phyloP scores from a whole-genome alignment of 2,329 filamentous ascomycete genomes.

The Onygenales sp. region DNA sequence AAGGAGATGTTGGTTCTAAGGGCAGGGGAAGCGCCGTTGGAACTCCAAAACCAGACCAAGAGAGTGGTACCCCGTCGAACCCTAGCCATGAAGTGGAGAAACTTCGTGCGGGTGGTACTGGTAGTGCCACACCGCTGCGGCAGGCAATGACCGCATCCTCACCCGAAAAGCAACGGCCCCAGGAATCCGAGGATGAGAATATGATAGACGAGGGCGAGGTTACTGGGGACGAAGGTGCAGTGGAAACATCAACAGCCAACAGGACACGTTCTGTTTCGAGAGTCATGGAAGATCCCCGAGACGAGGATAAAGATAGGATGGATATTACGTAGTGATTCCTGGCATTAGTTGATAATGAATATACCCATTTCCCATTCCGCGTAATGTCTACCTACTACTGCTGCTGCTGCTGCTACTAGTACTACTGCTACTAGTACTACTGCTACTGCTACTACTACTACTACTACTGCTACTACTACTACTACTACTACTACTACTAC shows the following conservation, averaged over 20 bases:
- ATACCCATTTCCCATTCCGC: background rate
- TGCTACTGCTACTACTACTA: too few species aligned
- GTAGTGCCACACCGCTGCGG: slow-evolving; percentile 29
- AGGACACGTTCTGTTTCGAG: slow-evolving; percentile 11
- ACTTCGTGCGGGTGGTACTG: slow-evolving; percentile 15
- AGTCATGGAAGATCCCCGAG: slow-evolving; percentile 35
- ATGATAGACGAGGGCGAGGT: slow-evolving; percentile 48
- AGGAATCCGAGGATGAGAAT: slow-evolving; percentile 47
- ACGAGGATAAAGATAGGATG: slow-evolving; percentile 53
- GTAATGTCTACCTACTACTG: background rate
- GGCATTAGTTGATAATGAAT: background rate
- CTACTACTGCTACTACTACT: too few species aligned
- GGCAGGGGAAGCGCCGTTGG: slow-evolving; percentile 40
- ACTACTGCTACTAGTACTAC: too few species aligned
- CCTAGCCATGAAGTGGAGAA: slow-evolving; percentile 26
- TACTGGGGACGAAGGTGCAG: slow-evolving; percentile 23
- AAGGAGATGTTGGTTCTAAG: slow-evolving; percentile 41
- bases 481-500: too few species aligned
- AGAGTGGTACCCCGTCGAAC: slow-evolving; percentile 29
- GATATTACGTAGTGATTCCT: slow-evolving; percentile 43
- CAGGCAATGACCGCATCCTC: slow-evolving; percentile 20
- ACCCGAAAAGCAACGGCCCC: slow-evolving; percentile 23
- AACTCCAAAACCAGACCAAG: slow-evolving; percentile 42
- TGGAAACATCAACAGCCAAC: slow-evolving; percentile 10
- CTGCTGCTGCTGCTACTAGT: too few species aligned